Conservation (phyloP, 345 rosid genomes). For the Combretum micranthum region DNA sequence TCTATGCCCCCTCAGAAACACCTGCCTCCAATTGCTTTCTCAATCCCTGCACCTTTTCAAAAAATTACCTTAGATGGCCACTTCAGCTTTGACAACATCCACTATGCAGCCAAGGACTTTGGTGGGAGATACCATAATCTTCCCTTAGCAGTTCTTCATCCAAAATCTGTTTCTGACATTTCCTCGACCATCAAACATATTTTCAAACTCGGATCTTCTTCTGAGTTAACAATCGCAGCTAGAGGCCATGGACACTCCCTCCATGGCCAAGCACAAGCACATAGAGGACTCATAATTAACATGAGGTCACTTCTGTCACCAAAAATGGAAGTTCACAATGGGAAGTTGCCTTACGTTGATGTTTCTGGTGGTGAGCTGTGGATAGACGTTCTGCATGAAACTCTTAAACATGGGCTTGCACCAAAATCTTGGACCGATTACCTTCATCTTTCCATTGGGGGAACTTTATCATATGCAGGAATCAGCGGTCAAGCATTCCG, state of each 20-base stretch:
- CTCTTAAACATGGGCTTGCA: slow-evolving; percentile 67
- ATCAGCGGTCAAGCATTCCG: slow-evolving; percentile 92
- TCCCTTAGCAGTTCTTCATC: slow-evolving; percentile 70
- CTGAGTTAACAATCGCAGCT: slow-evolving; percentile 77
- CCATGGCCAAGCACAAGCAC: slow-evolving; percentile 86
- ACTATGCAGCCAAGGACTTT: slow-evolving; percentile 74
- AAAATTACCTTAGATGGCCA: slow-evolving; percentile 55
- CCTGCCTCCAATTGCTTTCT: slow-evolving; percentile 25
- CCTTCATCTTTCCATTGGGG: slow-evolving; percentile 88
- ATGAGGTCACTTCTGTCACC: slow-evolving; percentile 63
- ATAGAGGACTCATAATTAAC: slow-evolving; percentile 68
- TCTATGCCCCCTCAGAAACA: slow-evolving; percentile 20
- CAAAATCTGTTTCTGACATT: slow-evolving; percentile 78
- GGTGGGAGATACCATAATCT: slow-evolving; percentile 60
- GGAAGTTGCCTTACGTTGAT: slow-evolving; percentile 61
- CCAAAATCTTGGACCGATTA: slow-evolving; percentile 98
- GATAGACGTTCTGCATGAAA: slow-evolving; percentile 75
- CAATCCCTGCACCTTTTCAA: slow-evolving; percentile 25
- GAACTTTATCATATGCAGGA: slow-evolving; percentile 88
- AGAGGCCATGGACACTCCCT: slow-evolving; percentile 96
- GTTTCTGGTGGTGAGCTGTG: slow-evolving; percentile 88
- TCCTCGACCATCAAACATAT: slow-evolving; percentile 49
- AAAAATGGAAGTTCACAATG: slow-evolving; percentile 33
- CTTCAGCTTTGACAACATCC: slow-evolving; percentile 44
- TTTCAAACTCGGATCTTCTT: slow-evolving; percentile 46